Base-by-base conservation (phyloP, 2,329 filamentous ascomycete genomes). In the Penicillium sp. region DNA sequence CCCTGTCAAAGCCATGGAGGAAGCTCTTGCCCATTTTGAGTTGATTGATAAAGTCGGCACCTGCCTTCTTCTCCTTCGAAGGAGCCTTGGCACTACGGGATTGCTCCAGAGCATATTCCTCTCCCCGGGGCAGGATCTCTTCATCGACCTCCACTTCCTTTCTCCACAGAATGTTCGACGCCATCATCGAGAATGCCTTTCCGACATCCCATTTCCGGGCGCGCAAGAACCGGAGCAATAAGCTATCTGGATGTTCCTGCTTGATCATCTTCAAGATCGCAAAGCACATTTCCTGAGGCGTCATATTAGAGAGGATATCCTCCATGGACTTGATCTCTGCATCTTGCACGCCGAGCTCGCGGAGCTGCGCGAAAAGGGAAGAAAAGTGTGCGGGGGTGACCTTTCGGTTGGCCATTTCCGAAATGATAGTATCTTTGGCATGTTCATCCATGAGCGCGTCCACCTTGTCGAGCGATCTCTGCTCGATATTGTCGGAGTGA, bases 201-300 rank as follows among this genome's bases (percentile, higher is more conserved):
- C 94, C 84, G 5, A 95, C 82, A 63, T 96, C 87, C 90, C 91
- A 97, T 69, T 93, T 93, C 34, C 87, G 77, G 17, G 87, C 87
- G 40, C 88, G 77, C 44, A 94, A 73, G 65, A 91, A 94, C 32
- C 88, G 82, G 40, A 94, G 72, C 17, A 90, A 72, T 15, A 91
- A 73, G 1, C 83, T 85, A 69, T 97, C 91, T 0, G 91, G 91
- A 64, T 95, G 82, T 62, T 96, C 90, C 61, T 91, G 85, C 74
- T 96, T 97, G 52, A 89, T 79, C 86, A 95, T 94, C 53, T 75
- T 78, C 87, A 91, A 95, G 62, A 96, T 85, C 0, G 88, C 83
- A 26, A 78, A 75, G 45, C 88, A 81, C 57, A 97, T 80, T 32
- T 84, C 77, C 61, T 91, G 87, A 0, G 90, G 87, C 0, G 81